Conservation (phyloP, 805 yeast genomes). For the Sungouiella blattae region DNA sequence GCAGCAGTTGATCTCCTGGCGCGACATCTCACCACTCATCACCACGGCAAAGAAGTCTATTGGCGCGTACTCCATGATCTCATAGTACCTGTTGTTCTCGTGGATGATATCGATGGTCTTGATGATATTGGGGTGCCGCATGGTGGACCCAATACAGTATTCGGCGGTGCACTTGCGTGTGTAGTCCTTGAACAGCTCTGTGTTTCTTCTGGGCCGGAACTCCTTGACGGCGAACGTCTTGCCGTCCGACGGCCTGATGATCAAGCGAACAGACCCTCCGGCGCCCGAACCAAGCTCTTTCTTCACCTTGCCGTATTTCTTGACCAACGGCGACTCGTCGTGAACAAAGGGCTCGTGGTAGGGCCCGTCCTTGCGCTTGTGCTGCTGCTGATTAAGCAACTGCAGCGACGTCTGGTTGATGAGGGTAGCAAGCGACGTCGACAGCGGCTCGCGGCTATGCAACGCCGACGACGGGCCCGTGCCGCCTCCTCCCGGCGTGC, state of each 20-base stretch:
- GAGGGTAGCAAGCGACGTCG: conserved; percentile 14
- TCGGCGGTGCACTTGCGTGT: conserved; percentile 89
- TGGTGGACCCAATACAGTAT: conserved; percentile 78
- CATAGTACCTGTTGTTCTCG: conserved; percentile 68
- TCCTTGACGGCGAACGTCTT: conserved; percentile 81
- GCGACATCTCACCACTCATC: conserved; percentile 79
- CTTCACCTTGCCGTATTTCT: conserved; percentile 70
- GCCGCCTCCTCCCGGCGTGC: conserved; percentile 1
- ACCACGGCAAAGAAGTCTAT: conserved; percentile 82
- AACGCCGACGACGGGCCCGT: not conserved
- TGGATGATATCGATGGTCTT: conserved; percentile 74
- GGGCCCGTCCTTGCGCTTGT: conserved; percentile 9
- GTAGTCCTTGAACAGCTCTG: conserved; percentile 70
- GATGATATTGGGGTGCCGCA: conserved; percentile 78
- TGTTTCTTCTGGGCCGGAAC: conserved; percentile 67
- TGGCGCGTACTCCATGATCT: conserved; percentile 94
- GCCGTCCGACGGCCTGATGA: conserved; percentile 65
- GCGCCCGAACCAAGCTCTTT: conserved; percentile 82
- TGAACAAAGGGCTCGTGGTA: conserved; percentile 16
- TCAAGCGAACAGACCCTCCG: conserved; percentile 78
- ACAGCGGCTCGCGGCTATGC: conserved; percentile 15
- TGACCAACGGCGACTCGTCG: conserved; percentile 25
- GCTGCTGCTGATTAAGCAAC: conserved; percentile 22
- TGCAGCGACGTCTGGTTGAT: conserved; percentile 16
- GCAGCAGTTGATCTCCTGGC: conserved; percentile 80